phyloP scores from a whole-genome alignment of 2,329 filamentous ascomycete species.

The Colletotrichum brevisporum region DNA sequence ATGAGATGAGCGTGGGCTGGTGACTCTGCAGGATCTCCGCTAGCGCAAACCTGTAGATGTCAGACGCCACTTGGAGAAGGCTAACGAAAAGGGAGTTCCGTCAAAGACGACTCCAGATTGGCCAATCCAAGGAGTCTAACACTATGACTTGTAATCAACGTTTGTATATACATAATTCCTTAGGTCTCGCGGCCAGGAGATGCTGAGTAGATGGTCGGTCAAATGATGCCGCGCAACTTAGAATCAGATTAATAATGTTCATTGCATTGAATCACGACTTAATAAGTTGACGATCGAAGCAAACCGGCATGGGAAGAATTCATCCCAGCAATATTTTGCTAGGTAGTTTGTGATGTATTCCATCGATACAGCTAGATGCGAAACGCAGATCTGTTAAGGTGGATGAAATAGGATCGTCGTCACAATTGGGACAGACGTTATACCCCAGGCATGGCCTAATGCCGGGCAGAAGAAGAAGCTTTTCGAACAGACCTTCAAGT shows the following conservation, averaged over 20 bases:
- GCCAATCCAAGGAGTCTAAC: conserved; percentile 8
- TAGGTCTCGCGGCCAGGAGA: conserved; percentile 17
- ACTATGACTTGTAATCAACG: conserved; percentile 39
- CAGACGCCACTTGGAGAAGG: conserved; percentile 16
- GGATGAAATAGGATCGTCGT: too few species aligned
- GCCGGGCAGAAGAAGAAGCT: too few species aligned
- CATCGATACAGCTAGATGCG: too few species aligned
- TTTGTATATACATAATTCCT: conserved; percentile 37
- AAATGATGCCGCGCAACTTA: conserved; percentile 3
- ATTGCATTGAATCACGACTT: too few species aligned
- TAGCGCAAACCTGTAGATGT: conserved; percentile 17
- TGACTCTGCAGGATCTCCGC: conserved; percentile 16
- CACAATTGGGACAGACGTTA: too few species aligned
- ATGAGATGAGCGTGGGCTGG: conserved; percentile 1
- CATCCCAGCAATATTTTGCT: too few species aligned
- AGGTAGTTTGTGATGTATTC: too few species aligned
- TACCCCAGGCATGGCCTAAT: too few species aligned
- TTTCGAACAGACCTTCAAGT: too few species aligned
- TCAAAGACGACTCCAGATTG: conserved; percentile 28
- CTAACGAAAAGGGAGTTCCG: conserved; percentile 4
- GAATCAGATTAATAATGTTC: conserved; percentile 3
- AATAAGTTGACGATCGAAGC: too few species aligned
- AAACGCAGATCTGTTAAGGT: too few species aligned
- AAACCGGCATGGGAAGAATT: too few species aligned
- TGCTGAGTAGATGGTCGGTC: neutral